Conservation (phyloP, 257 asterid species). For the Verbena officinalis region DNA sequence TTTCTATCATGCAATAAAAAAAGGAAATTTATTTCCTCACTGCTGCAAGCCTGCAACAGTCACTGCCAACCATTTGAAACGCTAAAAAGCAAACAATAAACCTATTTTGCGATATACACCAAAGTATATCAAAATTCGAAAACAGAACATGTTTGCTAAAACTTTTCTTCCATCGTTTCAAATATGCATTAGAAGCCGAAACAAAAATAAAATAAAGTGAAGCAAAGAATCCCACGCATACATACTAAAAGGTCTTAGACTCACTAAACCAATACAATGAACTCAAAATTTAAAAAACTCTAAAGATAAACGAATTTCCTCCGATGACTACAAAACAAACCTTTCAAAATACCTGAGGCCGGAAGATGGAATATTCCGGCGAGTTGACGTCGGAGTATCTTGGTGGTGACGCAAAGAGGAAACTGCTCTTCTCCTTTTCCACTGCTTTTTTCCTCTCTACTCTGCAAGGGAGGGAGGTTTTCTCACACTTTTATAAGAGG, state of each 20-base stretch:
- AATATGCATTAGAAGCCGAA: background rate
- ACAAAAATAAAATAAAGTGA: constrained; percentile 2
- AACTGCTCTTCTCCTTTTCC: constrained; percentile 15
- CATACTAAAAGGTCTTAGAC: background rate
- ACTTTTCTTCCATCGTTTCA: constrained; percentile 11
- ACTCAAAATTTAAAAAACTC: constrained; percentile 10
- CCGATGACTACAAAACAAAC: background rate
- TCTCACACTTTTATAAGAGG: constrained; percentile 26
- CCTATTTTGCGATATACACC: constrained; percentile 8
- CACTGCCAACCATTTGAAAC: background rate
- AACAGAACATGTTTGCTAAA: background rate
- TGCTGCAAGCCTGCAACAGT: constrained; percentile 12
- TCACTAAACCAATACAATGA: constrained; percentile 23
- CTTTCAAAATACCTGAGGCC: constrained; percentile 30
- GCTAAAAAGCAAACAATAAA: background rate
- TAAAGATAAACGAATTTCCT: background rate
- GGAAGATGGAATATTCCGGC: constrained; percentile 31
- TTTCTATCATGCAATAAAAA: constrained; percentile 12
- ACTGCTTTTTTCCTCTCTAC: constrained; percentile 13
- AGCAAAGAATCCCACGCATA: constrained; percentile 3
- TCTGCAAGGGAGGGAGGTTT: background rate
- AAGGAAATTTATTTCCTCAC: constrained; percentile 2
- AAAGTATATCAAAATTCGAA: constrained; percentile 11
- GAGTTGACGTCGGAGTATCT: constrained; percentile 21
- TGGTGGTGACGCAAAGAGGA: constrained; percentile 24